Evolutionary conservation across 345 rosid species (phyloP).

Genomic region (Trapa bicornis): DNA sequence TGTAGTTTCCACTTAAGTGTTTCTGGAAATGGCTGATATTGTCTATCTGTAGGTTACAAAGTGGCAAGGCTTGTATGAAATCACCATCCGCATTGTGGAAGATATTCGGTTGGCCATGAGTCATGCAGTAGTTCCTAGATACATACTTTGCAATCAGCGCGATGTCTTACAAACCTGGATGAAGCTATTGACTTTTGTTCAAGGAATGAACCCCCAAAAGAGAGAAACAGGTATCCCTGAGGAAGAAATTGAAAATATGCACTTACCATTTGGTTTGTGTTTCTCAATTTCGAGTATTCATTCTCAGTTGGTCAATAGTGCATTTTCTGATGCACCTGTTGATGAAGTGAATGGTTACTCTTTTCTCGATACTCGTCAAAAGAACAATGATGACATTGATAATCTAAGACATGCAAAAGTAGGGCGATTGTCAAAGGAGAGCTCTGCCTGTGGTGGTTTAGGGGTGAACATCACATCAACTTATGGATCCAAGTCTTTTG

Average conservation of each 20-base stretch:
- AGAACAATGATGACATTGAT: slow-evolving; percentile 38
- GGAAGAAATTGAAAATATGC: slow-evolving; percentile 53
- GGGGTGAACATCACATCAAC: slow-evolving; percentile 32
- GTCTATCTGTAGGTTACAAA: slow-evolving; percentile 41
- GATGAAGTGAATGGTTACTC: slow-evolving; percentile 29
- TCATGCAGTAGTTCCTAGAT: slow-evolving; percentile 57
- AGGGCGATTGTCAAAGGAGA: slow-evolving; percentile 63
- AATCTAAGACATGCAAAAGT: slow-evolving; percentile 68
- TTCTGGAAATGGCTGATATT: slow-evolving; percentile 12
- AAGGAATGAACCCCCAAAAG: slow-evolving; percentile 74
- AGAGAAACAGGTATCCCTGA: slow-evolving; percentile 81
- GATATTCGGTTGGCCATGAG: slow-evolving; percentile 81
- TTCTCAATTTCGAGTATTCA: slow-evolving; percentile 53
- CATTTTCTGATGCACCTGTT: slow-evolving; percentile 38
- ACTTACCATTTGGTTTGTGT: slow-evolving; percentile 49
- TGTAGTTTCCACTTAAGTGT: neutral
- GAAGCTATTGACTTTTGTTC: slow-evolving; percentile 62
- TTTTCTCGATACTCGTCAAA: slow-evolving; percentile 17
- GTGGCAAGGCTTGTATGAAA: slow-evolving; percentile 52
- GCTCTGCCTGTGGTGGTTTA: slow-evolving; percentile 46
- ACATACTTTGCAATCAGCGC: slow-evolving; percentile 41
- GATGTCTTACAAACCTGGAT: slow-evolving; percentile 67
- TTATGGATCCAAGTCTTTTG: slow-evolving; percentile 26
- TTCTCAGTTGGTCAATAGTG: slow-evolving; percentile 65
- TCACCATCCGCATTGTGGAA: slow-evolving; percentile 53